Evolutionary conservation across 225 moss, liverwort and hornwort species (phyloP), one percentile per base, ranked within the genome.

Genomic region (Polytrichum formosum): DNA sequence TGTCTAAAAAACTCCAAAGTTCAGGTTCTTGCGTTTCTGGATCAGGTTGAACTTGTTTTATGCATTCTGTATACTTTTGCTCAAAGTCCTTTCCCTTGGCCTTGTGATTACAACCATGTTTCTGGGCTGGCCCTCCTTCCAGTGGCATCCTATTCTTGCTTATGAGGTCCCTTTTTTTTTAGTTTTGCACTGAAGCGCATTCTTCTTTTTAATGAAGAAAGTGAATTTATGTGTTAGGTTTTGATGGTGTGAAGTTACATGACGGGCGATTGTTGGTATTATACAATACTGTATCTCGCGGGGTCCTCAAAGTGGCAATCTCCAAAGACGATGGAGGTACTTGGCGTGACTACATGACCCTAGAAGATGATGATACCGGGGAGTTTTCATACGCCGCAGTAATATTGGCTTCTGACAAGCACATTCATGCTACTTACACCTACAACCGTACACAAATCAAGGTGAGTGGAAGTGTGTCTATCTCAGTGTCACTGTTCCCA

Each of bases 381-480:
- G 93, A 93, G 75, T 97, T 90, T 71, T 97, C 93, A 66, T 92
- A 92, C 56, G 78, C 90, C 55, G 93, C 93, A 66, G 87, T 92
- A 19, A 93, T 93, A 71, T 72, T 92, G 70, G 78, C 85, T 35
- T 92, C 90, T 29, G 87, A 92, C 76, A 64, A 89, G 56, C 83
- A 86, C 16, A 67, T 97, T 56, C 93, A 92, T 78, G 78, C 82
- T 20, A 92, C 90, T 4, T 92, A 96, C 64, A 93, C 93, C 19
- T 87, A 93, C 76, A 89, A 91, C 28, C 84, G 92, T n/a, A 87
- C 74, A 70, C 89, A 81, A 76, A 93, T 97, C 66, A 93, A 97
- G 84, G 88, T 91, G 69, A 75, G 56, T 74, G 46, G 46, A 46
- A 16, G 46, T 10, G 46, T 16, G 46, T 3, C 46, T 46, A 46